Percentiles rank a stretch among this genome's conserved stretches.
These are phyloP conservation scores for Fraxinus platypoda DNA, from an alignment of 305 asterid species.

Conservation along the genomic window DNA sequence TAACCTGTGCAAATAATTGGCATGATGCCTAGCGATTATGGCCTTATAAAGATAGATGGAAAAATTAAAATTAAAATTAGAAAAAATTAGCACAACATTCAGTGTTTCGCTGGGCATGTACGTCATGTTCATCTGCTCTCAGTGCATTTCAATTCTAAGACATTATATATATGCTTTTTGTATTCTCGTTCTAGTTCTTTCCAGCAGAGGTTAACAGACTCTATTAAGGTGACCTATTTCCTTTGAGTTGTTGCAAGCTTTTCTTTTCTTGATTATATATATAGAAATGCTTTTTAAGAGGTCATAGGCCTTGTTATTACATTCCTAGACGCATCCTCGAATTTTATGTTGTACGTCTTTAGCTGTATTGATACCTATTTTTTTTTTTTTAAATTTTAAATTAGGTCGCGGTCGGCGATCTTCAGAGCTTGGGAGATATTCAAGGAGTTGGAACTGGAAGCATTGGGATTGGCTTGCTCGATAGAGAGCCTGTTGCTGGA, in stretches of 20 bases:
- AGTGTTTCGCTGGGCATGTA: not conserved
- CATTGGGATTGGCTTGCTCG: conserved; percentile 37
- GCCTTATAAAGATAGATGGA: not conserved
- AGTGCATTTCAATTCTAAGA: not conserved
- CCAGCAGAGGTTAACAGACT: not conserved
- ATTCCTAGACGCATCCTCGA: not conserved
- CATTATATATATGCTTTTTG: not conserved
- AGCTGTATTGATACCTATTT: conserved; percentile 11
- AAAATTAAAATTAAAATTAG: not conserved
- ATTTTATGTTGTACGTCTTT: not conserved
- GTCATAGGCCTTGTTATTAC: not conserved
- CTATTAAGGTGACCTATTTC: not conserved
- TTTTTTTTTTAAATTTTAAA: conserved; percentile 12
- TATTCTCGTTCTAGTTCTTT: not conserved
- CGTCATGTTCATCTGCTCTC: not conserved
- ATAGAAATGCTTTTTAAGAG: not conserved
- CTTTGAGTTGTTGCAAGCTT: not conserved
- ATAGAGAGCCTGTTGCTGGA: conserved; percentile 37
- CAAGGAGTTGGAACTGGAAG: conserved; percentile 35
- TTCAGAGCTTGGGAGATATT: conserved; percentile 31
- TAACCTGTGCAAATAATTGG: not conserved
- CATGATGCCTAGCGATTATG: not conserved
- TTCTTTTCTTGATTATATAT: not conserved
- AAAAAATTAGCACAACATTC: not conserved
- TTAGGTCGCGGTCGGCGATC: conserved; percentile 42